Percentiles rank a stretch among this genome's conserved stretches.
phyloP scores from a whole-genome alignment of 257 asterid genomes.

The Ilex aquifolium region DNA sequence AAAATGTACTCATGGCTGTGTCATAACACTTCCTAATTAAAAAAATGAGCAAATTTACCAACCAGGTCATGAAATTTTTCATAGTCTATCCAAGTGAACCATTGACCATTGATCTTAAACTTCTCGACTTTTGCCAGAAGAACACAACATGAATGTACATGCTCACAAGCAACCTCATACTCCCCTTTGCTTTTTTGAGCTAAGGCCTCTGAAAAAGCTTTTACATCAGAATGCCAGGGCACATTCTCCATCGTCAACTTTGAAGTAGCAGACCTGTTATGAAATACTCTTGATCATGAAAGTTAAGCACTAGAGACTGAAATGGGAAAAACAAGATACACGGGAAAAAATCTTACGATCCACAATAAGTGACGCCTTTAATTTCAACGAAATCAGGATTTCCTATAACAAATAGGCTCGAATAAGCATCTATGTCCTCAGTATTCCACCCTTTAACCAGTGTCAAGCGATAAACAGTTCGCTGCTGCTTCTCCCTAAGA shows the following conservation, averaged over 20 bases:
- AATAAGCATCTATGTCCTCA: conserved; percentile 94
- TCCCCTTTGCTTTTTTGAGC: conserved; percentile 75
- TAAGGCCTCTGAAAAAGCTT: conserved; percentile 80
- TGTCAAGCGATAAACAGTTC: conserved; percentile 93
- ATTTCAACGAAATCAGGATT: conserved; percentile 92
- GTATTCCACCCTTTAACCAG: conserved; percentile 97
- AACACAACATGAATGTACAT: conserved; percentile 89
- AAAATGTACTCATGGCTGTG: not conserved
- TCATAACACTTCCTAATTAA: not conserved
- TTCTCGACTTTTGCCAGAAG: conserved; percentile 84
- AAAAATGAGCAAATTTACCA: conserved; percentile 12
- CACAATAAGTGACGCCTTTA: conserved; percentile 98
- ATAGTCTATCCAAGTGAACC: conserved; percentile 97
- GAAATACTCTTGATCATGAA: conserved; percentile 4
- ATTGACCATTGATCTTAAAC: conserved; percentile 73
- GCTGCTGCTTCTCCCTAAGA: conserved; percentile 79
- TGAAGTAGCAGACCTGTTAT: conserved; percentile 84
- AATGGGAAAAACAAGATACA: not conserved
- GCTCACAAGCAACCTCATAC: conserved; percentile 96
- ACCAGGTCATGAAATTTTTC: conserved; percentile 96
- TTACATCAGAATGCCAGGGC: conserved; percentile 96
- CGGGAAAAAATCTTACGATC: conserved; percentile 59
- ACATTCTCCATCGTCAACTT: conserved; percentile 98
- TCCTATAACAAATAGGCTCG: conserved; percentile 62
- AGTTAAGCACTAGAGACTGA: not conserved